Evolutionary conservation across 1,139 yeast species (phyloP).

Genomic region (Kodamaea derodonti): DNA sequence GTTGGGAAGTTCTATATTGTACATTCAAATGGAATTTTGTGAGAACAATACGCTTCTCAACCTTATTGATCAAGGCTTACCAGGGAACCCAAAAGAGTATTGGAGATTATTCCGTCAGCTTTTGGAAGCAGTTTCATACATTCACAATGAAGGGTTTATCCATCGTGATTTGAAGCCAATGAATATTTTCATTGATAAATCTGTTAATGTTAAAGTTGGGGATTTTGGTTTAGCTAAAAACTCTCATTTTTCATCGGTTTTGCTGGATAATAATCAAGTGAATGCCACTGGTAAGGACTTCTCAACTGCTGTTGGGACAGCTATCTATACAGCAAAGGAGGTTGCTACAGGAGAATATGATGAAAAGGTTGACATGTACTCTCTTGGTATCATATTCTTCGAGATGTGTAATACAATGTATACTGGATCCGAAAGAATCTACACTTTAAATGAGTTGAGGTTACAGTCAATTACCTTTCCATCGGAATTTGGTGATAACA

Average conservation of each 20-base stretch:
- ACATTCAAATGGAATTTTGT: conserved; percentile 97
- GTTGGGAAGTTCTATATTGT: conserved; percentile 52
- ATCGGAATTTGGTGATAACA: conserved; percentile 48
- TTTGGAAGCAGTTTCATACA: conserved; percentile 85
- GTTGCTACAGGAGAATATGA: conserved; percentile 76
- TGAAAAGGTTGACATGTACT: conserved; percentile 93
- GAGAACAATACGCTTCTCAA: conserved; percentile 88
- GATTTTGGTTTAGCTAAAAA: conserved; percentile 95
- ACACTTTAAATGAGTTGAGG: conserved; percentile 62
- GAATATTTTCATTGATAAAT: conserved; percentile 90
- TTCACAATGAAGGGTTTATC: conserved; percentile 90
- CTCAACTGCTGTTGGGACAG: conserved; percentile 91
- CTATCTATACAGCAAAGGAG: conserved; percentile 88
- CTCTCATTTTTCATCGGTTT: conserved; percentile 44
- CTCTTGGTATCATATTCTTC: conserved; percentile 88
- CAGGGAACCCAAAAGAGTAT: conserved; percentile 68
- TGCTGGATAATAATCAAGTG: conserved; percentile 41
- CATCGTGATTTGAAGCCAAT: conserved; percentile 95
- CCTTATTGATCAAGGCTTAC: conserved; percentile 77
- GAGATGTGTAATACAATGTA: conserved; percentile 84
- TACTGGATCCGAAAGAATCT: conserved; percentile 92
- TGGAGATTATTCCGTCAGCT: conserved; percentile 89
- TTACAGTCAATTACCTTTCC: conserved; percentile 63
- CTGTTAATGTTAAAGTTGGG: conserved; percentile 87
- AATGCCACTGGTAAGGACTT: conserved; percentile 56